phyloP scores from a whole-genome alignment of 2,329 filamentous ascomycete species.

The Fusarium napiforme region DNA sequence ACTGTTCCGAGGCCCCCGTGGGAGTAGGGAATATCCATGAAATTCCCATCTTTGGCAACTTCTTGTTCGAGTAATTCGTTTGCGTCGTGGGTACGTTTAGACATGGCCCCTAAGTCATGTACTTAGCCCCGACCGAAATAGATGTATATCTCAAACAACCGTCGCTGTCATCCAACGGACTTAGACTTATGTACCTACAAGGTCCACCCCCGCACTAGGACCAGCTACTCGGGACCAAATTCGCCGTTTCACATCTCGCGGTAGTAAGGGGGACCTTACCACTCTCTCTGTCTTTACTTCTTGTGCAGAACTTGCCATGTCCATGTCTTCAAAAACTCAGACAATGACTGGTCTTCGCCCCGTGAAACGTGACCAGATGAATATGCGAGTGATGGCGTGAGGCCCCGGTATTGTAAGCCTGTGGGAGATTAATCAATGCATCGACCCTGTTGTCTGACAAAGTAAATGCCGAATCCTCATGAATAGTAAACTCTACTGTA shows the following conservation, averaged over 20 bases:
- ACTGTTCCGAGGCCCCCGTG: slow-evolving; percentile 27
- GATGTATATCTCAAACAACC: slow-evolving; percentile 23
- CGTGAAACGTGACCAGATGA: slow-evolving; percentile 42
- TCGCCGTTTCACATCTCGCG: slow-evolving; percentile 26
- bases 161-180: slow-evolving; percentile 32
- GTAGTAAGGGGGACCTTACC: slow-evolving; percentile 18
- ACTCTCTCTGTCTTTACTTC: not conserved
- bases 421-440: slow-evolving; percentile 42
- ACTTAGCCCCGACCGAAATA: slow-evolving; percentile 37
- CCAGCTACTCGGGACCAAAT: slow-evolving; percentile 42
- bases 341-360: slow-evolving; percentile 19
- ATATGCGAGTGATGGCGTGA: slow-evolving; percentile 44
- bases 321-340: slow-evolving; percentile 13
- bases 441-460: slow-evolving; percentile 1
- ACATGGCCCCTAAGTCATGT: slow-evolving; percentile 14
- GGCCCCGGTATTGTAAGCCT: slow-evolving; percentile 25
- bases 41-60: not conserved
- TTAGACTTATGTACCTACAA: slow-evolving; percentile 20
- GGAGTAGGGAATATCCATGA: slow-evolving; percentile 39
- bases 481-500: not conserved
- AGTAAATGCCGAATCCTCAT: slow-evolving; percentile 2
- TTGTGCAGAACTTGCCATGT: slow-evolving; percentile 23
- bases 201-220: slow-evolving; percentile 45
- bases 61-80: slow-evolving; percentile 11
- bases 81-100: not conserved